Conservation (phyloP, 2,329 filamentous ascomycete genomes). For the Gliomastix tumulicola region DNA sequence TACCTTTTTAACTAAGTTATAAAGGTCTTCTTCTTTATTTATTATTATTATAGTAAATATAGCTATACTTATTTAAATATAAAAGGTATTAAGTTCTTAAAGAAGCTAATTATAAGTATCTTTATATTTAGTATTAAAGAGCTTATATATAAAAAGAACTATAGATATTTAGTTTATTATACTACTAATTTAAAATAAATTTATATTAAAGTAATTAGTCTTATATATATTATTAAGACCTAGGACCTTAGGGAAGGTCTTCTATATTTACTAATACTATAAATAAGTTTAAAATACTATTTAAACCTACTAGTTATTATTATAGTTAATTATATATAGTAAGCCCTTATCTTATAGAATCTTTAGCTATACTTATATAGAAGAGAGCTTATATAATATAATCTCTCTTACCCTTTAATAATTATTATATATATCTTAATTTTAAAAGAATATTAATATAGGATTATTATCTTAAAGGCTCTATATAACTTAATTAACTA, state of each 20-base stretch:
- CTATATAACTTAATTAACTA: not conserved
- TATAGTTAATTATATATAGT: not conserved
- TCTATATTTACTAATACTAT: not conserved
- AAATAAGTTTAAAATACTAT: slow-evolving; percentile 1
- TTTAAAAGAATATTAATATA: not conserved
- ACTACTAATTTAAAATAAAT: slow-evolving; percentile 1
- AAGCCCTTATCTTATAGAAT: too few relatives aligned
- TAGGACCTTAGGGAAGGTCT: not conserved
- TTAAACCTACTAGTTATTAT: not conserved
- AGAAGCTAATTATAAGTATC: not conserved
- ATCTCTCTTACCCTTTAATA: not conserved
- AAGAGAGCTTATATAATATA: not conserved
- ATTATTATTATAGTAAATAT: not conserved
- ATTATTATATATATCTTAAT: slow-evolving; percentile 1
- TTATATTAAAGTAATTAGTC: not conserved
- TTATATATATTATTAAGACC: not conserved
- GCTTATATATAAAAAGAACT: not conserved
- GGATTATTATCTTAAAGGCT: not conserved
- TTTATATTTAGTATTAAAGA: not conserved
- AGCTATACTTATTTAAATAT: not conserved
- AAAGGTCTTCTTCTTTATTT: not conserved
- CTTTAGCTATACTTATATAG: not conserved
- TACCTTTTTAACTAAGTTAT: not conserved
- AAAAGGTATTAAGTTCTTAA: not conserved
- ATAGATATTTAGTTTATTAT: not conserved